Conservation (phyloP, 495 filamentous ascomycete species). For the Penicillium soppii region DNA sequence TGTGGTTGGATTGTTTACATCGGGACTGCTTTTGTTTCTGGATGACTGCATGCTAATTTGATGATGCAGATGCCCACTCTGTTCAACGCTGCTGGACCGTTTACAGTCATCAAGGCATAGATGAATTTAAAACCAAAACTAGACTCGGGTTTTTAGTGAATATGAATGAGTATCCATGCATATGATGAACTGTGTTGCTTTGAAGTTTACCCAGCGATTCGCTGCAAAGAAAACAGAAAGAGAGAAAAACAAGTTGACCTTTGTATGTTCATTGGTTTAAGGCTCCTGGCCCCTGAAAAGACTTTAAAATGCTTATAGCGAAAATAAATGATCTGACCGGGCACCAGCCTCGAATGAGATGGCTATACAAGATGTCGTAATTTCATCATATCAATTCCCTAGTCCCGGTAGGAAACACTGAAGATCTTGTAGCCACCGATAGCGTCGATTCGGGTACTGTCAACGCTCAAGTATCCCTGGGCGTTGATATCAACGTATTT, state of each 20-base stretch:
- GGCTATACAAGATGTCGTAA: not conserved
- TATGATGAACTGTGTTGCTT: too few species aligned
- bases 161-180: too few species aligned
- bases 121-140: not conserved
- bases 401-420: conserved; percentile 48
- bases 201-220: not conserved
- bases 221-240: not conserved
- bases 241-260: not conserved
- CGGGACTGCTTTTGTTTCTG: not conserved
- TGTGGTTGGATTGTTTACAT: not conserved
- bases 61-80: conserved; percentile 29
- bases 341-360: not conserved
- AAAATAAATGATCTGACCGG: not conserved
- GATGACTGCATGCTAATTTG: conserved; percentile 1
- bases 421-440: conserved; percentile 33
- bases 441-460: not conserved
- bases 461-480: conserved; percentile 17
- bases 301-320: not conserved
- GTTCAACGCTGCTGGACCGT: conserved; percentile 35
- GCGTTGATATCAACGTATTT: conserved; percentile 24
- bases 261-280: conserved; percentile 1
- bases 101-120: conserved; percentile 20
- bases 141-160: too few species aligned
- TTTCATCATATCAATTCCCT: not conserved
- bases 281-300: not conserved